A percentile compares a stretch with the other conserved stretches of the same genome.
Evolutionary conservation across 1,284 basidiomycete genomes (phyloP).

Genomic region (Rhodotorula sp.): DNA sequence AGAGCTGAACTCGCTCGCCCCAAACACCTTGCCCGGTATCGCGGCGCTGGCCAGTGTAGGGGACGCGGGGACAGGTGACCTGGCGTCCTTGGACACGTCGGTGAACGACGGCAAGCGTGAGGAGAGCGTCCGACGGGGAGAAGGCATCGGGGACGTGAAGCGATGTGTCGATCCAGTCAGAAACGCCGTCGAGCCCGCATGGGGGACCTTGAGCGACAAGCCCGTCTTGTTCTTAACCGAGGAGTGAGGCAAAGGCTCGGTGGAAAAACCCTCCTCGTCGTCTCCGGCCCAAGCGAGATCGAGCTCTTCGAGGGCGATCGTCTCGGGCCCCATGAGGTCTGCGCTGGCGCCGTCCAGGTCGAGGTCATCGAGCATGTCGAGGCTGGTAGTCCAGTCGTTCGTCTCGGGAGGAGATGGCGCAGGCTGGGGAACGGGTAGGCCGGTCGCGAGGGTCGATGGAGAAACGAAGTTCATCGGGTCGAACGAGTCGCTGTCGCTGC

Average conservation of each 20-base stretch:
- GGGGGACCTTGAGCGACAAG: not conserved
- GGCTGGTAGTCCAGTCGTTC: constrained; percentile 31
- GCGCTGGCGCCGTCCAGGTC: constrained; percentile 22
- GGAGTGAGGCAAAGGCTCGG: not conserved
- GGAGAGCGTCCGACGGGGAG: constrained; percentile 6
- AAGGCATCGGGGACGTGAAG: constrained; percentile 21
- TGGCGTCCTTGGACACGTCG: constrained; percentile 8
- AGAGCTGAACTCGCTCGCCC: not conserved
- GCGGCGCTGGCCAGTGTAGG: not conserved
- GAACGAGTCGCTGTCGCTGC: constrained; percentile 34
- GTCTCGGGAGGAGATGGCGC: constrained; percentile 34
- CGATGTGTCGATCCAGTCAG: constrained; percentile 25
- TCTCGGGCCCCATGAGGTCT: constrained; percentile 37
- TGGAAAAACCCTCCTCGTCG: constrained; percentile 16
- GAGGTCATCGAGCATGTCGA: constrained; percentile 37
- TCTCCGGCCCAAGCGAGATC: constrained; percentile 37
- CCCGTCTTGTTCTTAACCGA: not conserved
- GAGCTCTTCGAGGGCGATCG: constrained; percentile 36
- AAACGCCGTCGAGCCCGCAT: constrained; percentile 7
- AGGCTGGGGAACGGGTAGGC: constrained; percentile 33
- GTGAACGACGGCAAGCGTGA: not conserved
- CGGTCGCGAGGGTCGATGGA: constrained; percentile 31
- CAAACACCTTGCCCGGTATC: not conserved
- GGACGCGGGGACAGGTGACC: not conserved
- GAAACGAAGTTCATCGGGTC: constrained; percentile 34